phyloP scores from a whole-genome alignment of 2,329 filamentous ascomycete genomes.

The Fusarium virguliforme region DNA sequence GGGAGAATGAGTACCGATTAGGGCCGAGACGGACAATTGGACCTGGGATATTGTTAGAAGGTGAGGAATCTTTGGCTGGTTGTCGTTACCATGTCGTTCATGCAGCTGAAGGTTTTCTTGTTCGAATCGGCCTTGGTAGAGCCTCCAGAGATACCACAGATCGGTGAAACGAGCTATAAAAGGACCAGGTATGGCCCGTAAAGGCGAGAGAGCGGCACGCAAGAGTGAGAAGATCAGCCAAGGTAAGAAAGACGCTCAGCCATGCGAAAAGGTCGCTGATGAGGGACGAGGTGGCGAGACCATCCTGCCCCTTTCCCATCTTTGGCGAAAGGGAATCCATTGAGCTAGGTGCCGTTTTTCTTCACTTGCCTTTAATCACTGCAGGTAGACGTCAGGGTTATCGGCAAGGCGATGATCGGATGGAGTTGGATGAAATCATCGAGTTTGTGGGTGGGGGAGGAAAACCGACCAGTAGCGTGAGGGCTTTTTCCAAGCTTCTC shows the following conservation, averaged over 20 bases:
- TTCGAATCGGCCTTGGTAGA: constrained; percentile 27
- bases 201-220: neutral
- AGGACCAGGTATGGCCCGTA: neutral
- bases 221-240: neutral
- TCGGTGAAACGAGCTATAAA: neutral
- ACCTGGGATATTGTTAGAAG: neutral
- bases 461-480: neutral
- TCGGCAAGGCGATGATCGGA: neutral
- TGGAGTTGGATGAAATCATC: neutral
- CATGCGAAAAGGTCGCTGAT: neutral
- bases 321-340: neutral
- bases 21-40: constrained; percentile 18
- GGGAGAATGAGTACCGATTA: constrained; percentile 25
- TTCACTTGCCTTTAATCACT: neutral
- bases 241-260: neutral
- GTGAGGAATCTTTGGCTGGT: too few relatives aligned
- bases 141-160: constrained; percentile 28
- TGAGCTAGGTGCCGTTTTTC: neutral
- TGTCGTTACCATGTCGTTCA: constrained; percentile 4
- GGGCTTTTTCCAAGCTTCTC: neutral
- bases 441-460: neutral
- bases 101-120: constrained; percentile 21
- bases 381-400: too few relatives aligned
- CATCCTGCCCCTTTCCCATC: neutral
- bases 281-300: neutral